Evolutionary conservation across 2,329 filamentous ascomycete genomes (phyloP).

Genomic region (Pseudopyrenochaeta lycopersici): DNA sequence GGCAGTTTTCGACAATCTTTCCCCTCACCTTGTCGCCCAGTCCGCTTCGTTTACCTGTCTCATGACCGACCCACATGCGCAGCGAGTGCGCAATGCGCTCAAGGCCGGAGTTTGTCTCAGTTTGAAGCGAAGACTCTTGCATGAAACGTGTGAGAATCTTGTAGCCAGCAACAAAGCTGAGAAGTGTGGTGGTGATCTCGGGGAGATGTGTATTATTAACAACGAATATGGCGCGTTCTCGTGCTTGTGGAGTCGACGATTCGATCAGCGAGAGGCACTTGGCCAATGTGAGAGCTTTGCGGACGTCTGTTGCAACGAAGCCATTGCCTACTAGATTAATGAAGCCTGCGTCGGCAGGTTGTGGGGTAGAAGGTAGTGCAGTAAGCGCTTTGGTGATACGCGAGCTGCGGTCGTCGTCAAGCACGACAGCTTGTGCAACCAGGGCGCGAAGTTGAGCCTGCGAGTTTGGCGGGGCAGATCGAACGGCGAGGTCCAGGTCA

Average conservation of each 20-base stretch:
- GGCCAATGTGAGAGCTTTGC: conserved; percentile 66
- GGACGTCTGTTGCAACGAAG: conserved; percentile 65
- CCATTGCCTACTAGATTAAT: conserved; percentile 62
- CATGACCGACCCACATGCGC: conserved; percentile 58
- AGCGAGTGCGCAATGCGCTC: conserved; percentile 55
- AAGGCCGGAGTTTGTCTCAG: conserved; percentile 49
- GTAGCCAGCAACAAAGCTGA: conserved; percentile 57
- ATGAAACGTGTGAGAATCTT: conserved; percentile 52
- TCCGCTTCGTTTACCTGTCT: conserved; percentile 52
- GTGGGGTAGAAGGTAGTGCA: conserved; percentile 55
- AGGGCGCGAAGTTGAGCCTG: conserved; percentile 69
- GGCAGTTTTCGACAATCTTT: conserved; percentile 52
- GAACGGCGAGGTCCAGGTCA: conserved; percentile 73
- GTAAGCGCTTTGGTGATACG: conserved; percentile 64
- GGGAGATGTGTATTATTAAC: conserved; percentile 53
- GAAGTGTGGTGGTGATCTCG: conserved; percentile 52
- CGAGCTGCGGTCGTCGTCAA: conserved; percentile 60
- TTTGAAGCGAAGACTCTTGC: conserved; percentile 40
- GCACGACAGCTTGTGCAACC: conserved; percentile 66
- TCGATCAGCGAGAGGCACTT: conserved; percentile 65
- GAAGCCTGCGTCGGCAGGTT: conserved; percentile 47
- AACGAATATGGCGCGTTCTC: conserved; percentile 48
- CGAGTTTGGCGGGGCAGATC: conserved; percentile 80
- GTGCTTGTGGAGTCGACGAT: conserved; percentile 45
- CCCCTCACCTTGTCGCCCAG: conserved; percentile 49